Evolutionary conservation across 1,284 basidiomycete species (phyloP).

Genomic region (Peniophora sp.): DNA sequence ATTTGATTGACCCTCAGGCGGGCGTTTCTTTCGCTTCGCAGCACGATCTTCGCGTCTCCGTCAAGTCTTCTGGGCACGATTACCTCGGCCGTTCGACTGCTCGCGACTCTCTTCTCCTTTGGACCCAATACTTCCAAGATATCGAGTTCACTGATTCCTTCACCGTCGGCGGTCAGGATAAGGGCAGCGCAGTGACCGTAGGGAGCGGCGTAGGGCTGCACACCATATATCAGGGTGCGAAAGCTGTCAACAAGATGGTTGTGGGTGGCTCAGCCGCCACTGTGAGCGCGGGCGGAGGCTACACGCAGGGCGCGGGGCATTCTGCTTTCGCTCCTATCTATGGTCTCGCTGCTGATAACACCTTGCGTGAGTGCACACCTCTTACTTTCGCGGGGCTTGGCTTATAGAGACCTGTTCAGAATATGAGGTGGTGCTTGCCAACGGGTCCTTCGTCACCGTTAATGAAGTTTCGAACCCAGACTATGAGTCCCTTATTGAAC

Average conservation of each 20-base stretch:
- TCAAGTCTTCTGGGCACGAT: slow-evolving; percentile 25
- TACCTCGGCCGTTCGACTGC: slow-evolving; percentile 23
- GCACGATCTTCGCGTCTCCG: slow-evolving; percentile 17
- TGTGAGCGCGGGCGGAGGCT: slow-evolving; percentile 21
- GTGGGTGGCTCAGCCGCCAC: slow-evolving; percentile 22
- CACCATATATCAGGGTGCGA: slow-evolving; percentile 15
- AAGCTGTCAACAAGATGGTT: slow-evolving; percentile 16
- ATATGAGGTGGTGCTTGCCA: slow-evolving; percentile 20
- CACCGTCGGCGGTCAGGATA: slow-evolving; percentile 5
- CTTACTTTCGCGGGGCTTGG: not conserved
- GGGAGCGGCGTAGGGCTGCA: slow-evolving; percentile 20
- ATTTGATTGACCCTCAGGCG: too few species aligned
- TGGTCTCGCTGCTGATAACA: slow-evolving; percentile 23
- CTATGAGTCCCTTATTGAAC: slow-evolving; percentile 1
- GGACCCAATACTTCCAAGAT: slow-evolving; percentile 14
- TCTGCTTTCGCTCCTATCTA: slow-evolving; percentile 18
- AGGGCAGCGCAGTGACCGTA: slow-evolving; percentile 20
- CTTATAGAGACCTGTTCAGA: slow-evolving; percentile 12
- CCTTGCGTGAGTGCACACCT: slow-evolving; percentile 14
- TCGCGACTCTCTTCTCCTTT: slow-evolving; percentile 20
- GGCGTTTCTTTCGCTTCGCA: slow-evolving; percentile 16
- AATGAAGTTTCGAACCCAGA: slow-evolving; percentile 14
- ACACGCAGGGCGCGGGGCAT: slow-evolving; percentile 24
- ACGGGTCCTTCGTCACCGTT: slow-evolving; percentile 18
- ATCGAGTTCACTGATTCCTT: too few species aligned